phyloP scores from a whole-genome alignment of 495 filamentous ascomycete species.

The Opeltia flavorubescens region DNA sequence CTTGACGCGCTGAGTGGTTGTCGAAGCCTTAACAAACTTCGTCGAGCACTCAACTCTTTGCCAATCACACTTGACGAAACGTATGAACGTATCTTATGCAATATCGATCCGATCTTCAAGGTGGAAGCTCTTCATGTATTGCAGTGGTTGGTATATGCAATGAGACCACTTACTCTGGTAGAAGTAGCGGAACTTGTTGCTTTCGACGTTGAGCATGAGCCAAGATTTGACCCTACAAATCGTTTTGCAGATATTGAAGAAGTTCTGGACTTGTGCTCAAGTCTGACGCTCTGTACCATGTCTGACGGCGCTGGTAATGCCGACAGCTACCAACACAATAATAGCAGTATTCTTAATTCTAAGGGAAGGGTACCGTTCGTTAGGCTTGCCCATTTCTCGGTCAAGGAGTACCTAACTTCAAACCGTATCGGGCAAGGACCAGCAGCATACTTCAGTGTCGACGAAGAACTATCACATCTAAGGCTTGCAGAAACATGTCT shows the following conservation, averaged over 20 bases:
- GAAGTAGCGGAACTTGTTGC: constrained; percentile 17
- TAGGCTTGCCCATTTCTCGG: constrained; percentile 27
- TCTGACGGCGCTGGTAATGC: not conserved
- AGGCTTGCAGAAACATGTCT: constrained; percentile 22
- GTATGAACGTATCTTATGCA: constrained; percentile 22
- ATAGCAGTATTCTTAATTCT: not conserved
- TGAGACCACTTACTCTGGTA: constrained; percentile 13
- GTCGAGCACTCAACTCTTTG: constrained; percentile 19
- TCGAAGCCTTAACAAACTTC: constrained; percentile 14
- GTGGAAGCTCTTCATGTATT: constrained; percentile 15
- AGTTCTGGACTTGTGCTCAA: constrained; percentile 10
- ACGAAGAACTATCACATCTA: constrained; percentile 11
- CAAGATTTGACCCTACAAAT: constrained; percentile 4
- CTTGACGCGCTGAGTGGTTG: constrained; percentile 17
- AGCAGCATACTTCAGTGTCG: constrained; percentile 15
- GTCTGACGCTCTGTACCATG: constrained; percentile 6
- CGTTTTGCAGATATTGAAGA: constrained; percentile 6
- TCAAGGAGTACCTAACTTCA: constrained; percentile 29
- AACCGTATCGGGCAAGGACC: constrained; percentile 18
- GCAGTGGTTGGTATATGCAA: constrained; percentile 21
- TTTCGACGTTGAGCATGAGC: not conserved
- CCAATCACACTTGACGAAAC: constrained; percentile 25
- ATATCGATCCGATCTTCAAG: constrained; percentile 14
- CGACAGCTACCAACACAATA: not conserved
- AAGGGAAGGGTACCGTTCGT: constrained; percentile 4